phyloP scores from a whole-genome alignment of 768 basidiomycete genomes.

The Ramaria sp. region DNA sequence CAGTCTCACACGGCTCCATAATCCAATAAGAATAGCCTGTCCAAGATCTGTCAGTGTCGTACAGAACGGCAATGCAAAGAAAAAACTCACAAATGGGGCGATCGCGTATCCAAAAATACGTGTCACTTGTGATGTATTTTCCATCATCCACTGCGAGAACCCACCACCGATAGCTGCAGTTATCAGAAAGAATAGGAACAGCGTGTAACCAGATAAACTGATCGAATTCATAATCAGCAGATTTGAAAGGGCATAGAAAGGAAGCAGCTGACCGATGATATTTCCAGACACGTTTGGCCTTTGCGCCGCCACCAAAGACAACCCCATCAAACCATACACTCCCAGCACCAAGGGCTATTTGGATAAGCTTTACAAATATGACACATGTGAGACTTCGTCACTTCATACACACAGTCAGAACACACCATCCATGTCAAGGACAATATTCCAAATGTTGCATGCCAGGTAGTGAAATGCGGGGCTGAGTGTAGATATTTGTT shows the following conservation, averaged over 20 bases:
- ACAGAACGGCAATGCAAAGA: neutral
- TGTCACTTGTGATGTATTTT: conserved; percentile 25
- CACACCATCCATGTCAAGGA: conserved; percentile 43
- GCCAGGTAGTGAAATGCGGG: conserved; percentile 63
- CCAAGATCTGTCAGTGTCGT: neutral
- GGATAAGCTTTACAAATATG: conserved; percentile 24
- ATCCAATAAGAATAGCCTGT: conserved; percentile 1
- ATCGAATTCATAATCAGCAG: neutral
- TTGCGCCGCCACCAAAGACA: conserved; percentile 57
- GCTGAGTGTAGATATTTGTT: conserved; percentile 44
- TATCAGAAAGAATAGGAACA: conserved; percentile 48
- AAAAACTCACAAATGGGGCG: conserved; percentile 31
- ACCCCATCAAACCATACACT: conserved; percentile 69
- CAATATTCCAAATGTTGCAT: conserved; percentile 62
- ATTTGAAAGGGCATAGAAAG: neutral
- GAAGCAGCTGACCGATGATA: conserved; percentile 50
- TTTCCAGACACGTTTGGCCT: conserved; percentile 72
- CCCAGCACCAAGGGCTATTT: conserved; percentile 54
- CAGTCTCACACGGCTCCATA: conserved; percentile 24
- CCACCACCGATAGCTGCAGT: conserved; percentile 63
- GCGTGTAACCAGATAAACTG: conserved; percentile 63
- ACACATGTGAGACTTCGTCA: neutral
- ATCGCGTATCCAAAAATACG: conserved; percentile 42
- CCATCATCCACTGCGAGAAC: conserved; percentile 49
- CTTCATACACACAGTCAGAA: neutral